A percentile compares a stretch with the other conserved stretches of the same genome.
phyloP scores from a whole-genome alignment of 768 basidiomycete genomes.

The Lactifluus hygrophoroides region DNA sequence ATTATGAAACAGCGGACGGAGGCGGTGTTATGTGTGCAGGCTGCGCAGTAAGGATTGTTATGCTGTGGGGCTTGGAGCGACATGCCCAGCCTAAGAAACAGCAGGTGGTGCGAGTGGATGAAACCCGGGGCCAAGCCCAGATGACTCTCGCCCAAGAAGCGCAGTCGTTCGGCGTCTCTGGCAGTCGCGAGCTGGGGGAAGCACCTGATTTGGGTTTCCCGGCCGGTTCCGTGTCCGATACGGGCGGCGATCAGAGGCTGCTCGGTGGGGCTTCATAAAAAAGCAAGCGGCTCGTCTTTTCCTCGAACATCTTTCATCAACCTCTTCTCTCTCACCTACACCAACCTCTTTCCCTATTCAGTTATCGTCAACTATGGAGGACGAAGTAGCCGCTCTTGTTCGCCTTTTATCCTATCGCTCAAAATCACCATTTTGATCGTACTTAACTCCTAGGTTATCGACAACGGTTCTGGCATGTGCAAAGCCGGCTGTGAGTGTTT shows the following conservation, averaged over 20 bases:
- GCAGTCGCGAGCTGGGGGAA: not conserved
- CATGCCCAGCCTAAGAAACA: not conserved
- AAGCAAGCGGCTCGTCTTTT: no score
- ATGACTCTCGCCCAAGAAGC: no score
- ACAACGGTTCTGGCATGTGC: slow-evolving; percentile 99
- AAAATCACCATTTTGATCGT: slow-evolving; percentile 1
- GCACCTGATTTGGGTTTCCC: not conserved
- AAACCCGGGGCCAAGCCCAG: not conserved
- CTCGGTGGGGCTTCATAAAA: not conserved
- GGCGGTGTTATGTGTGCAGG: no score
- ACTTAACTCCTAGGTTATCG: slow-evolving; percentile 52
- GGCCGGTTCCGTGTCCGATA: not conserved
- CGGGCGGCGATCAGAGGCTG: slow-evolving; percentile 2
- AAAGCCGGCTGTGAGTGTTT: slow-evolving; percentile 88
- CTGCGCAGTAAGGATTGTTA: not conserved
- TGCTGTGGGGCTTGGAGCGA: no score
- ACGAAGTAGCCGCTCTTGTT: slow-evolving; percentile 54
- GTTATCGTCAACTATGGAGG: slow-evolving; percentile 41
- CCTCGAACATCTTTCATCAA: not conserved
- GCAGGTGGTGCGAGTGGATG: no score
- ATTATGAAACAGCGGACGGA: not conserved
- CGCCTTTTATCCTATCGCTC: slow-evolving; percentile 19
- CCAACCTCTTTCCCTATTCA: not conserved
- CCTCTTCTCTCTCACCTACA: not conserved
- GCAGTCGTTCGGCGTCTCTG: not conserved